Conservation (phyloP, 345 rosid species). For the Corchorus capsularis region DNA sequence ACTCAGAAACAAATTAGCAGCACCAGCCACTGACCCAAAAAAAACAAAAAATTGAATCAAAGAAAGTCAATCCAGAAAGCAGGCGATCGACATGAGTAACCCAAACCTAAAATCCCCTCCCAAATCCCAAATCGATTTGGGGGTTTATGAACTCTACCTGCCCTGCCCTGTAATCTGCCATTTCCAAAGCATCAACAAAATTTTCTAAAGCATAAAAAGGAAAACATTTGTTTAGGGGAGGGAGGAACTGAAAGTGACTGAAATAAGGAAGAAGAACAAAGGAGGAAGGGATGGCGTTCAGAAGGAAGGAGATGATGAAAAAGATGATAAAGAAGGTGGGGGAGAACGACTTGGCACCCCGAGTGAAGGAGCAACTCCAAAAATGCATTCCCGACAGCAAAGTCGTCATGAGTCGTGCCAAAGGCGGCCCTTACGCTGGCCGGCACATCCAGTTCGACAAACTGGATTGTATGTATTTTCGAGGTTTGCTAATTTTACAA, state of each 20-base stretch:
- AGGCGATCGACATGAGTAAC: too few relatives aligned
- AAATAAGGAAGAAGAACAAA: not conserved
- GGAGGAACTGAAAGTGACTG: not conserved
- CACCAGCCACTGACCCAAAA: too few relatives aligned
- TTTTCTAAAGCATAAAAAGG: not conserved
- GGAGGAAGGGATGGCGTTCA: slow-evolving; percentile 55
- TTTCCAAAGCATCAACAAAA: too few relatives aligned
- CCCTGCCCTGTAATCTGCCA: too few relatives aligned
- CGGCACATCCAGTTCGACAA: slow-evolving; percentile 93
- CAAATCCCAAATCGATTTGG: too few relatives aligned
- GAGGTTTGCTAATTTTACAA: too few relatives aligned
- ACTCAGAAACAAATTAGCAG: too few relatives aligned
- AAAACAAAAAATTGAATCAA: too few relatives aligned
- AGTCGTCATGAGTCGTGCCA: slow-evolving; percentile 80
- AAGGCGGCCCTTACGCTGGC: slow-evolving; percentile 86
- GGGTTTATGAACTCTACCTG: too few relatives aligned
- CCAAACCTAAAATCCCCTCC: too few relatives aligned
- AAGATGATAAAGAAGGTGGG: slow-evolving; percentile 75
- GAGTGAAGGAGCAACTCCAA: slow-evolving; percentile 59
- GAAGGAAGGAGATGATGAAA: slow-evolving; percentile 91
- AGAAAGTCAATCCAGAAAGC: not conserved
- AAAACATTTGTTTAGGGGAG: not conserved
- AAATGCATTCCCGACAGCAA: slow-evolving; percentile 70
- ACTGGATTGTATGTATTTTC: too few relatives aligned
- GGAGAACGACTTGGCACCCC: slow-evolving; percentile 61